phyloP scores from a whole-genome alignment of 768 basidiomycete species.

The Pisolithus microcarpus region DNA sequence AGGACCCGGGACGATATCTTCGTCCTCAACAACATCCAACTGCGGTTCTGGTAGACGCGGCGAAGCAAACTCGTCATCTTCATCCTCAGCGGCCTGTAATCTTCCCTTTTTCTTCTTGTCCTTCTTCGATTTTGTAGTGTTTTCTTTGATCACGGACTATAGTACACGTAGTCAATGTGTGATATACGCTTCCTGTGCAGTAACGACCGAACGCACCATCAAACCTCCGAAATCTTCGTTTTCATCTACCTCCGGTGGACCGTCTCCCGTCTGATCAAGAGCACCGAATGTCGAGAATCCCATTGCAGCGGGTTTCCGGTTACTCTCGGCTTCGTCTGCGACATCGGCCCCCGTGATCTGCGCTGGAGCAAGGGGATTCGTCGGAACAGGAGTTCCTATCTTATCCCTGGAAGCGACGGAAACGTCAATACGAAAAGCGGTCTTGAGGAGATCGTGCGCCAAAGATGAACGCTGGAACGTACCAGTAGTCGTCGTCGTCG shows the following conservation, averaged over 20 bases:
- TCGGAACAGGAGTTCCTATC: constrained; percentile 49
- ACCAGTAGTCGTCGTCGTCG: constrained; percentile 78
- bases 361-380: constrained; percentile 29
- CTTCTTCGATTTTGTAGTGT: constrained; percentile 44
- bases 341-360: constrained; percentile 35
- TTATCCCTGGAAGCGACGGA: constrained; percentile 45
- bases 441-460: constrained; percentile 4
- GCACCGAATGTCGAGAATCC: constrained; percentile 49
- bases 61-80: constrained; percentile 60
- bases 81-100: constrained; percentile 63
- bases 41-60: constrained; percentile 22
- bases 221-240: constrained; percentile 68
- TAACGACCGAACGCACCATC: constrained; percentile 46
- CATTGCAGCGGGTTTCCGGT: constrained; percentile 15
- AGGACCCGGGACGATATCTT: constrained; percentile 7
- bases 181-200: background rate
- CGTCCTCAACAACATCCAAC: constrained; percentile 34
- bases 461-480: constrained; percentile 10
- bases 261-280: constrained; percentile 35
- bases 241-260: constrained; percentile 41
- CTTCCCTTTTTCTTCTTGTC: constrained; percentile 43
- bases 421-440: constrained; percentile 11
- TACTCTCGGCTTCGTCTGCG: constrained; percentile 29
- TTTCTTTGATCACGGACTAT: constrained; percentile 61
- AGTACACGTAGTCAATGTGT: constrained; percentile 1